Evolutionary conservation across 208 protist genomes (phyloP).

Genomic region (Trypanosoma avium): DNA sequence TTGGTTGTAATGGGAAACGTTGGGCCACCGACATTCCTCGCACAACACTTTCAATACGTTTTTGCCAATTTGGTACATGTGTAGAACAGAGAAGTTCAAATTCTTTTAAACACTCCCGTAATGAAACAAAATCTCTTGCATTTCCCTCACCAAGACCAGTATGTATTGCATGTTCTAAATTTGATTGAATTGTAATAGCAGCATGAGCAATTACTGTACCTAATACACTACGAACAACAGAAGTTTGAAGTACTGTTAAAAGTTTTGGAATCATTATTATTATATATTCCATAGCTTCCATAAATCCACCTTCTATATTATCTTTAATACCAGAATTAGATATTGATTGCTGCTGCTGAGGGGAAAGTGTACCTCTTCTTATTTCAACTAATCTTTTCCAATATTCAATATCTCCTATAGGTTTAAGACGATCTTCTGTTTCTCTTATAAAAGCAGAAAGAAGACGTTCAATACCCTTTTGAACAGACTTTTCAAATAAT

Average conservation of each 20-base stretch:
- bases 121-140: conserved; percentile 54
- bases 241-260: conserved; percentile 51
- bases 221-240: conserved; percentile 76
- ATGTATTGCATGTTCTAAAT: conserved; percentile 56
- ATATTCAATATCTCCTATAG: conserved; percentile 48
- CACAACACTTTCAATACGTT: conserved; percentile 45
- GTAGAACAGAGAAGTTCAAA: conserved; percentile 50
- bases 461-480: conserved; percentile 77
- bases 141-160: conserved; percentile 40
- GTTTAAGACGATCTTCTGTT: conserved; percentile 56
- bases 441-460: conserved; percentile 60
- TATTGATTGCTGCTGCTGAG: not conserved
- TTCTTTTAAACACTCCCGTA: conserved; percentile 59
- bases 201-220: conserved; percentile 70
- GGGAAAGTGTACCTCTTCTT: conserved; percentile 26
- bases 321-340: conserved; percentile 1
- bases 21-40: conserved; percentile 51
- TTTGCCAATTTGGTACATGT: conserved; percentile 66
- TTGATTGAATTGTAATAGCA: conserved; percentile 58
- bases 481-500: conserved; percentile 69
- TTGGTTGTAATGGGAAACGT: conserved; percentile 68
- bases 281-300: conserved; percentile 66
- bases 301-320: conserved; percentile 36
- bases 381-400: conserved; percentile 66
- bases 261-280: conserved; percentile 70